Conservation (phyloP, 352 stramenopile genomes). For the Phytophthora rubi region DNA sequence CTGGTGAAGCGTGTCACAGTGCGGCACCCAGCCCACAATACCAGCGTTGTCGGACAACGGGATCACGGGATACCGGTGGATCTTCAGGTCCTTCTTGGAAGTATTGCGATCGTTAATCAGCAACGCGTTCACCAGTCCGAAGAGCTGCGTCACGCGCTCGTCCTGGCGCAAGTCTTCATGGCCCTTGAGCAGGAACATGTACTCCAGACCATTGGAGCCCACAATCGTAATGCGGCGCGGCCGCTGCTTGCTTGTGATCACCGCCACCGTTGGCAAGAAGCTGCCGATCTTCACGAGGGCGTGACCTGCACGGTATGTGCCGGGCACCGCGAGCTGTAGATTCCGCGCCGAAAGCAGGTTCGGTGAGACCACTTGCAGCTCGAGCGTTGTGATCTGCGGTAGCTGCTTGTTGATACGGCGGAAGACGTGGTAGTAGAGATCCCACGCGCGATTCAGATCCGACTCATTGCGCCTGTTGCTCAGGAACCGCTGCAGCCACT, state of each 20-base stretch:
- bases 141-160: constrained; percentile 99
- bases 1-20: constrained; percentile 98
- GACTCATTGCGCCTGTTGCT: constrained; percentile 66
- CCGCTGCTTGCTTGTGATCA: constrained; percentile 98
- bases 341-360: constrained; percentile 92
- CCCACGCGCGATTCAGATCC: constrained; percentile 96
- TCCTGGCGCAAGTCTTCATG: constrained; percentile 99
- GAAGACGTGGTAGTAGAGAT: constrained; percentile 99
- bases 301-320: constrained; percentile 81
- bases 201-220: constrained; percentile 97
- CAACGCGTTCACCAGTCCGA: constrained; percentile 99
- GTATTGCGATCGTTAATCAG: constrained; percentile 96
- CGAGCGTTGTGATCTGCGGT: constrained; percentile 94
- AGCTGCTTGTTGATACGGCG: constrained; percentile 90
- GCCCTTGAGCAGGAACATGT: constrained; percentile 99
- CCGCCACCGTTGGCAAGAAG: constrained; percentile 94
- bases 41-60: constrained; percentile 98
- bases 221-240: constrained; percentile 95
- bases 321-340: constrained; percentile 96
- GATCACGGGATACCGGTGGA: constrained; percentile 98
- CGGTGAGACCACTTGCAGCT: constrained; percentile 96
- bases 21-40: constrained; percentile 98
- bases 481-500: constrained; percentile 77
- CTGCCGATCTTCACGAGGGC: constrained; percentile 75
- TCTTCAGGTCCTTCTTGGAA: constrained; percentile 97